Percentiles rank a stretch among this genome's conserved stretches.
Evolutionary conservation across 306 rosid genomes (phyloP).

Genomic region (Morella rubra): DNA sequence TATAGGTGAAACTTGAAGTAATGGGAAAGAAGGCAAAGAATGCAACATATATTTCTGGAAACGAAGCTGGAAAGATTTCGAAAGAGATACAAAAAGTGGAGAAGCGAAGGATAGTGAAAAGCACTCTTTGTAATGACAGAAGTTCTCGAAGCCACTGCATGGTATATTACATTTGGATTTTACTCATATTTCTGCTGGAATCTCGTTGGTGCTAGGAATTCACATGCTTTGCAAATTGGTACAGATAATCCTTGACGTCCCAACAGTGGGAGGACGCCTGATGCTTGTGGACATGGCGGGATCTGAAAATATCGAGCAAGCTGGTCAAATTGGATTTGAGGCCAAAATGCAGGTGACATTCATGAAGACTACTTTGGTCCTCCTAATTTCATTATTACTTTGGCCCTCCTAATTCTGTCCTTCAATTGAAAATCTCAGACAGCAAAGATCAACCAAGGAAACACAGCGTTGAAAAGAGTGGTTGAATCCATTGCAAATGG

Average conservation of each 20-base stretch:
- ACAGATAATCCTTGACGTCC: conserved; percentile 92
- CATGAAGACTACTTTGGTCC: neutral
- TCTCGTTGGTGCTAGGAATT: neutral
- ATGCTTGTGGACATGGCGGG: conserved; percentile 99
- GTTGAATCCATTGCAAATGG: conserved; percentile 99
- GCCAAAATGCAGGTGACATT: conserved; percentile 94
- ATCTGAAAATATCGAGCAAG: conserved; percentile 97
- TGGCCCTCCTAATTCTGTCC: neutral
- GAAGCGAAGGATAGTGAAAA: conserved; percentile 90
- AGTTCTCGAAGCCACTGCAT: conserved; percentile 99
- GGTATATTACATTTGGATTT: conserved; percentile 41
- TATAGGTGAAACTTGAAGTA: conserved; percentile 92
- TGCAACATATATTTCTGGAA: conserved; percentile 90
- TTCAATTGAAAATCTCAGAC: conserved; percentile 46
- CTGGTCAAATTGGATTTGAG: conserved; percentile 95
- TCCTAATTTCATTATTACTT: neutral
- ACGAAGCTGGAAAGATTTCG: conserved; percentile 92
- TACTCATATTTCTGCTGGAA: conserved; percentile 11
- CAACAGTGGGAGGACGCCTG: conserved; percentile 90
- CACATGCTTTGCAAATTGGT: conserved; percentile 21
- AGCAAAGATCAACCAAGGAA: conserved; percentile 96
- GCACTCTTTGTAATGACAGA: conserved; percentile 96
- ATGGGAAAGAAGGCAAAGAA: conserved; percentile 99
- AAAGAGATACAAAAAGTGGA: conserved; percentile 99
- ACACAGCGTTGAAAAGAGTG: conserved; percentile 87